Conservation (phyloP, 208 protist species). For the Blastocrithidia nonstop region DNA sequence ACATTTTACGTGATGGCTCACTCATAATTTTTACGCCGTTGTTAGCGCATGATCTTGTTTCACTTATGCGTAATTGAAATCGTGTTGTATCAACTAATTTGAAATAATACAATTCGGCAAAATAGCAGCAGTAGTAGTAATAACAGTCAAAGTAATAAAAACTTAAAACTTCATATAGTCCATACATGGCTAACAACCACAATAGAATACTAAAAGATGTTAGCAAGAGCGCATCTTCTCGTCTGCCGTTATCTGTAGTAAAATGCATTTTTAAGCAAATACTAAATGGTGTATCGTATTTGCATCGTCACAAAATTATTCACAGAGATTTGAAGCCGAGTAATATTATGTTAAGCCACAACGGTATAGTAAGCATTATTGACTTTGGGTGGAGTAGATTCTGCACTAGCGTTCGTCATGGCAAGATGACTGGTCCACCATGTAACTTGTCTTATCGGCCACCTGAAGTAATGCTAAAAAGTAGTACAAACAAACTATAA, state of each 20-base stretch:
- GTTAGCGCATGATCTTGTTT: conserved; percentile 53
- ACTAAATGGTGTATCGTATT: conserved; percentile 53
- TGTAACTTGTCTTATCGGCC: conserved; percentile 58
- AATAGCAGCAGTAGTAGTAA: conserved; percentile 22
- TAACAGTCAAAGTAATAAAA: conserved; percentile 3
- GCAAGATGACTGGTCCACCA: conserved; percentile 52
- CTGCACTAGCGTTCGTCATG: conserved; percentile 4
- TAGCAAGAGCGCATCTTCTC: conserved; percentile 3
- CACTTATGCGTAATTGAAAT: conserved; percentile 55
- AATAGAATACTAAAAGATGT: not conserved
- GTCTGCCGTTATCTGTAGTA: conserved; percentile 54
- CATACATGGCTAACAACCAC: not conserved
- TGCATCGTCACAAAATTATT: conserved; percentile 62
- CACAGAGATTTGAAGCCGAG: conserved; percentile 82
- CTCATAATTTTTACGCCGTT: conserved; percentile 63
- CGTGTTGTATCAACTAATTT: too few relatives aligned
- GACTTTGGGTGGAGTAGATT: conserved; percentile 83
- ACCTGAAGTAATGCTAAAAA: conserved; percentile 57
- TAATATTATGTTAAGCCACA: conserved; percentile 75
- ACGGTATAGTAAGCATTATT: conserved; percentile 65
- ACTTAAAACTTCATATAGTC: too few relatives aligned
- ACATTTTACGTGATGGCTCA: conserved; percentile 45
- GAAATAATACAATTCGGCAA: too few relatives aligned
- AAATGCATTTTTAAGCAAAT: conserved; percentile 79
- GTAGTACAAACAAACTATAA: too few relatives aligned